Percentiles rank a stretch among this genome's conserved stretches.
These are phyloP conservation scores for Dendrobium nobile DNA, from an alignment of 106 monocot genomes.

Conservation along the genomic window DNA sequence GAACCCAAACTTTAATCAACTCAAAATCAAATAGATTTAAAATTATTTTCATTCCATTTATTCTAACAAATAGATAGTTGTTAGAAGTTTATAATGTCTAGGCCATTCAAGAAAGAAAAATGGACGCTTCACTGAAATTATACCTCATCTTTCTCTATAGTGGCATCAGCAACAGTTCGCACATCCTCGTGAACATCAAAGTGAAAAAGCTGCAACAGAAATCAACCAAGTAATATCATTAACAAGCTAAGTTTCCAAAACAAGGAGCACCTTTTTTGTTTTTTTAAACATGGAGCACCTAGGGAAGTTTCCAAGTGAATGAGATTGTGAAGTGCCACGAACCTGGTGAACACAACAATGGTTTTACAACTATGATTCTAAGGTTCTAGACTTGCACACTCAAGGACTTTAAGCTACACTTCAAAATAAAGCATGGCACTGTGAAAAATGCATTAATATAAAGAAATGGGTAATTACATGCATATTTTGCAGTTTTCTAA, in stretches of 20 bases:
- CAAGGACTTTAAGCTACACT: not conserved
- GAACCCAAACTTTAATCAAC: too few relatives aligned
- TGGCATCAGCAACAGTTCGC: conserved; percentile 94
- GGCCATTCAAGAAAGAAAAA: not conserved
- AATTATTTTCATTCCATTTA: too few relatives aligned
- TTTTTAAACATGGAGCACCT: not conserved
- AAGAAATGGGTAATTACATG: not conserved
- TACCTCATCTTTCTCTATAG: conserved; percentile 99
- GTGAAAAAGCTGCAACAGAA: conserved; percentile 83
- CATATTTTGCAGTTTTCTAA: not conserved
- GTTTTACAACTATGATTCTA: not conserved
- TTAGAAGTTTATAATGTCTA: not conserved
- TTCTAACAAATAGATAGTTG: too few relatives aligned
- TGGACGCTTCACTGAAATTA: not conserved
- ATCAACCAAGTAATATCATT: not conserved
- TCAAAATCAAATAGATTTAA: too few relatives aligned
- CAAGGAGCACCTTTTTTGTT: not conserved
- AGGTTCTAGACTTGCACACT: not conserved
- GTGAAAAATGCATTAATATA: not conserved
- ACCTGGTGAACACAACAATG: not conserved
- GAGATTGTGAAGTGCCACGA: not conserved
- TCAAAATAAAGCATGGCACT: not conserved
- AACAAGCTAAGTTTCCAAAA: not conserved
- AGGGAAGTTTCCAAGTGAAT: not conserved
- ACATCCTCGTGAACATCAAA: conserved; percentile 99